These are phyloP conservation scores for Thamnidium elegans DNA, from an alignment of 192 early-diverging fungal species.

Conservation along the genomic window DNA sequence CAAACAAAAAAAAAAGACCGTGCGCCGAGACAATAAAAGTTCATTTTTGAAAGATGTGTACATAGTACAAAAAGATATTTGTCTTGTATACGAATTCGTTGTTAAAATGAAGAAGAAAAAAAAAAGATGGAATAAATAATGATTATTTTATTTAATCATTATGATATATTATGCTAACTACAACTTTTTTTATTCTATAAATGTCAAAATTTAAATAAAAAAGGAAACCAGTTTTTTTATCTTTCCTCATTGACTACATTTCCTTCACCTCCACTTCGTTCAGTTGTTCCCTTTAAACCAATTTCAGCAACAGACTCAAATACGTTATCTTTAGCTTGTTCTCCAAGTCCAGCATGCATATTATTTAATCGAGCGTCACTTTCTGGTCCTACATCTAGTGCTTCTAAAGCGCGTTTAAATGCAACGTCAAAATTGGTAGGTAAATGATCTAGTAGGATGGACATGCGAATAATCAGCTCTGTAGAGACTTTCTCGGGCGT, in stretches of 20 bases:
- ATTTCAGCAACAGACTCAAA: slow-evolving; percentile 5
- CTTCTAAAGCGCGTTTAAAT: slow-evolving; percentile 27
- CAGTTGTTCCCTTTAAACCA: slow-evolving; percentile 18
- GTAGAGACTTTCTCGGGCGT: slow-evolving; percentile 27
- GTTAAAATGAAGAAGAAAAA: too few species aligned
- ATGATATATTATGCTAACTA: too few species aligned
- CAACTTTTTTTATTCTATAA: too few species aligned
- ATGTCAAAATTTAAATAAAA: too few species aligned
- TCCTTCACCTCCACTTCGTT: slow-evolving; percentile 16
- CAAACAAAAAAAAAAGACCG: too few species aligned
- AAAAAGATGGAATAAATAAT: too few species aligned
- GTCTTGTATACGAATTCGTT: too few species aligned
- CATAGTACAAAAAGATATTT: too few species aligned
- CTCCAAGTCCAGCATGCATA: background rate
- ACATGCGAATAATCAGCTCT: slow-evolving; percentile 31
- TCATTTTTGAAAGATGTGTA: too few species aligned
- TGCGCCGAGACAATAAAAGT: too few species aligned
- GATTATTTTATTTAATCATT: too few species aligned
- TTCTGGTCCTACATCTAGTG: background rate
- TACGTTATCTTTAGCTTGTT: background rate
- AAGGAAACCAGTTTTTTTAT: too few species aligned
- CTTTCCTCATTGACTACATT: background rate
- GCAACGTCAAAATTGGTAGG: slow-evolving; percentile 38
- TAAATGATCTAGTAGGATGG: slow-evolving; percentile 34
- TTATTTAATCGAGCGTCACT: background rate